A percentile compares a stretch with the other conserved stretches of the same genome.
These are phyloP conservation scores for Fonsecaea multimorphosa DNA, from an alignment of 2,329 filamentous ascomycete species.

Conservation along the genomic window DNA sequence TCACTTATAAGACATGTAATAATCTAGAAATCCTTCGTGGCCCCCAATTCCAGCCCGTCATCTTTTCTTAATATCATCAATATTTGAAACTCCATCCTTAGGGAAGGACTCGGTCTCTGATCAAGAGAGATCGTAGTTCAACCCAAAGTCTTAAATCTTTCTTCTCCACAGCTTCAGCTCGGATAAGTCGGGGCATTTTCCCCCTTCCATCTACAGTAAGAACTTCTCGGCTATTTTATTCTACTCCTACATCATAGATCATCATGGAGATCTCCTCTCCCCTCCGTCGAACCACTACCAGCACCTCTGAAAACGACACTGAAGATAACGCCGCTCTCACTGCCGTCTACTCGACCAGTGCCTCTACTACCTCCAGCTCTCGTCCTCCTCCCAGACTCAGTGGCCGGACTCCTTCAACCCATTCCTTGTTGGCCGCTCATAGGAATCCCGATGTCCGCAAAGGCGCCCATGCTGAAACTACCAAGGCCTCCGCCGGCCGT, in stretches of 20 bases:
- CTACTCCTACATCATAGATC: slow-evolving; percentile 9
- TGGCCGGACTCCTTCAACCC: slow-evolving; percentile 37
- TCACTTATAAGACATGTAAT: background rate
- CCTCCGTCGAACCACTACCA: slow-evolving; percentile 31
- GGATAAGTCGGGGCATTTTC: slow-evolving; percentile 6
- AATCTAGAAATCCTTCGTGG: background rate
- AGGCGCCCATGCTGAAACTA: slow-evolving; percentile 67
- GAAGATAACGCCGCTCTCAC: slow-evolving; percentile 28
- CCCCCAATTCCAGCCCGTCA: background rate
- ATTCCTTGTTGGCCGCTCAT: slow-evolving; percentile 56
- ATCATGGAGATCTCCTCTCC: slow-evolving; percentile 31
- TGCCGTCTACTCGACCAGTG: slow-evolving; percentile 28
- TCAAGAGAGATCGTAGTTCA: background rate
- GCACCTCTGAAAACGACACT: slow-evolving; percentile 30
- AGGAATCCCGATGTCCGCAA: slow-evolving; percentile 48
- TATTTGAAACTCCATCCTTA: slow-evolving; percentile 5
- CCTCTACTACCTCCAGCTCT: slow-evolving; percentile 28
- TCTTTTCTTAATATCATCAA: slow-evolving; percentile 6
- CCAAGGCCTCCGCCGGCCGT: slow-evolving; percentile 63
- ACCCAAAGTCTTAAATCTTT: background rate
- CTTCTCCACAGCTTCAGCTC: slow-evolving; percentile 8
- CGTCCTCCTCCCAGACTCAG: slow-evolving; percentile 12
- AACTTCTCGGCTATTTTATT: slow-evolving; percentile 3
- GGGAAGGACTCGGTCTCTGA: background rate
- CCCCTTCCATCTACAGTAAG: background rate